Evolutionary conservation across 2,329 filamentous ascomycete genomes (phyloP), one percentile per base, ranked within the genome.

Genomic region (Calonectria fujianensis): DNA sequence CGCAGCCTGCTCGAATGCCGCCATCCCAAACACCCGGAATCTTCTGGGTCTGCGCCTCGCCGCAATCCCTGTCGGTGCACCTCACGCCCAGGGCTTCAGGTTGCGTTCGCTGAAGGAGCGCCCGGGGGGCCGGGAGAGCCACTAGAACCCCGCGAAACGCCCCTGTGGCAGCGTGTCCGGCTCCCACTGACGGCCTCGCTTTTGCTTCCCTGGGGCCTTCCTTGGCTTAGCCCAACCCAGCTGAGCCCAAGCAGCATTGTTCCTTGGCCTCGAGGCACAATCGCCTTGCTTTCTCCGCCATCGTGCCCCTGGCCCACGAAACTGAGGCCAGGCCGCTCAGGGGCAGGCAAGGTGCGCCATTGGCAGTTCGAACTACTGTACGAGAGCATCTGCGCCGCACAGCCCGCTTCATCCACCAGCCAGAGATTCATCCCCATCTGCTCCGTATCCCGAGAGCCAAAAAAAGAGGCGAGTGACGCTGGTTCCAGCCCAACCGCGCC

Each of bases 81-180:
- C 31, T 63, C 57, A 41, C n/a, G 57, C 39, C 67, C 66, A 64
- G 65, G 70, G 65, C 70, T 73, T 63, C 54, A 48, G 57, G 65
- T 67, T 65, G 71, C 65, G 65, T 73, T 73, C 57, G 54, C 65
- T 69, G 57, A 32, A 37, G 39, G 35, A 29, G 20, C 35, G 18
- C 39, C 57, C n/a, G 52, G 57, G 39, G 35, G 57, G 16, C 37
- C 57, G 57, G 63, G 59, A 48, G 66, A 77, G 78, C 82, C 82
- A 83, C 79, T 84, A 80, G 75, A 78, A 83, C 80, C 78, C 80
- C 81, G 74, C 78, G 77, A 76, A 80, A 64, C 48, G 69, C 75
- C 82, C 80, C 77, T 83, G 81, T 83, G 82, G 79, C 61, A 76
- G 74, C 66, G 27, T n/a, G 74, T 70, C 69, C 75, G 69, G 72